A percentile compares a stretch with the other conserved stretches of the same genome.
phyloP scores from a whole-genome alignment of 2,329 filamentous ascomycete genomes.

The Fusarium sp. region DNA sequence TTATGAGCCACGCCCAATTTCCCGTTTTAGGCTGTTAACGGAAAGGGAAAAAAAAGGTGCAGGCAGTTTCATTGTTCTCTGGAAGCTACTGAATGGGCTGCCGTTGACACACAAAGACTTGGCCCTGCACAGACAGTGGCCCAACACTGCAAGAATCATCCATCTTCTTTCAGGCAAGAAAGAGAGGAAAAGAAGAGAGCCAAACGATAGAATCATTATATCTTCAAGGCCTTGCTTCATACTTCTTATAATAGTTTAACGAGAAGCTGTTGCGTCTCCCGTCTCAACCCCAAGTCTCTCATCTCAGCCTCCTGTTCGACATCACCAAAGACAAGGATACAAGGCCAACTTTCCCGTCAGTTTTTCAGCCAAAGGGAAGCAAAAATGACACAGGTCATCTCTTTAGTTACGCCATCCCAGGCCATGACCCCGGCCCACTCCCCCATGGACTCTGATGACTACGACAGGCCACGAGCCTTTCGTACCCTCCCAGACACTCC shows the following conservation, averaged over 20 bases:
- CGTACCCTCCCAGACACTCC: conserved; percentile 39
- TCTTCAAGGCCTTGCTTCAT: conserved; percentile 8
- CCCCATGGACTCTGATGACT: conserved; percentile 44
- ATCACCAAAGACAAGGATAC: conserved; percentile 22
- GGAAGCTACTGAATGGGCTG: conserved; percentile 40
- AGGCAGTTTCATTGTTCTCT: conserved; percentile 46
- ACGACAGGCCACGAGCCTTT: conserved; percentile 40
- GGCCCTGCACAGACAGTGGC: conserved; percentile 35
- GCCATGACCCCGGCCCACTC: conserved; percentile 46
- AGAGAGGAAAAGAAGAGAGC: conserved; percentile 6
- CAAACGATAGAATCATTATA: conserved; percentile 4
- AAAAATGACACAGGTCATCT: conserved; percentile 50
- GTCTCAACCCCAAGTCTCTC: conserved; percentile 5
- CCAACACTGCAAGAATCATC: conserved; percentile 31
- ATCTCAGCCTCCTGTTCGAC: conserved; percentile 13
- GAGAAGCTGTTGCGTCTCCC: conserved; percentile 1
- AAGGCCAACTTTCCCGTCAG: conserved; percentile 32
- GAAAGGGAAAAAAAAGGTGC: conserved; percentile 10
- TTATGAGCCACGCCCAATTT: conserved; percentile 42
- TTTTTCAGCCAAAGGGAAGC: conserved; percentile 34
- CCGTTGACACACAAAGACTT: conserved; percentile 40
- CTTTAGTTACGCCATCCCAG: conserved; percentile 46
- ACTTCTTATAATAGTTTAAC: conserved; percentile 18
- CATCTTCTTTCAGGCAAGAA: conserved; percentile 33
- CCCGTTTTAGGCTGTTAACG: conserved; percentile 33